Evolutionary conservation across 169 alveolate genomes (phyloP), one percentile per base, ranked within the genome.

Genomic region (Theileria annulata): DNA sequence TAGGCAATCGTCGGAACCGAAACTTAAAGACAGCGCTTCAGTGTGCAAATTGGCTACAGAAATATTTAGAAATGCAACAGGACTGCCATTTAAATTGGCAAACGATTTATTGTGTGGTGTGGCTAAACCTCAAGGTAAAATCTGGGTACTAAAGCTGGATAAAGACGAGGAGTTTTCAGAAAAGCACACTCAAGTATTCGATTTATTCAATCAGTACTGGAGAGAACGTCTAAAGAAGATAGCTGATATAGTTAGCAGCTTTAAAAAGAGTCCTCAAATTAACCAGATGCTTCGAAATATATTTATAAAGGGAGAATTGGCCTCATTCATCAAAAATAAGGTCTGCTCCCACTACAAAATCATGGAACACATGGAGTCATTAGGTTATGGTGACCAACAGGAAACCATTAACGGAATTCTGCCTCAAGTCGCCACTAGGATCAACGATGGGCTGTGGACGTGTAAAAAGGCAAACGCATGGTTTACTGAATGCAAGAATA

Each of bases 71-170:
- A 80, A 72, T 67, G 77, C 77, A 19, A 71, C 88, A n/a, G 84
- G 84, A 5, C 66, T 80, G 48, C 88, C 88, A 10, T 60, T 67
- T 23, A 67, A 31, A 21, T 54, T 80, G 71, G 84, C 75, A 35
- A 76, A 80, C 67, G 84, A 80, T 21, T 30, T 80, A 49, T 33
- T 80, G 3, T 71, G 84, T 10, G 71, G 56, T 15, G 71, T 80
- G 63, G 88, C 85, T 31, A 70, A 27, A 47, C 82, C 77, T 15
- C 88, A 80, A 51, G 88, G 88, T 2, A 80, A 80, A 30, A 21
- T 80, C 3, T 80, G 88, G 88, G 67, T 78, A 27, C 84, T 71
- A 12, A 80, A 80, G 58, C 42, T 80, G 5, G 70, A 75, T 42
- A 77, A 80, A 0, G 88, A 80, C 67, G 68, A 64, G 4, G 58